Evolutionary conservation across 1,139 yeast genomes (phyloP).

Genomic region (Saccharomyces hybrid): DNA sequence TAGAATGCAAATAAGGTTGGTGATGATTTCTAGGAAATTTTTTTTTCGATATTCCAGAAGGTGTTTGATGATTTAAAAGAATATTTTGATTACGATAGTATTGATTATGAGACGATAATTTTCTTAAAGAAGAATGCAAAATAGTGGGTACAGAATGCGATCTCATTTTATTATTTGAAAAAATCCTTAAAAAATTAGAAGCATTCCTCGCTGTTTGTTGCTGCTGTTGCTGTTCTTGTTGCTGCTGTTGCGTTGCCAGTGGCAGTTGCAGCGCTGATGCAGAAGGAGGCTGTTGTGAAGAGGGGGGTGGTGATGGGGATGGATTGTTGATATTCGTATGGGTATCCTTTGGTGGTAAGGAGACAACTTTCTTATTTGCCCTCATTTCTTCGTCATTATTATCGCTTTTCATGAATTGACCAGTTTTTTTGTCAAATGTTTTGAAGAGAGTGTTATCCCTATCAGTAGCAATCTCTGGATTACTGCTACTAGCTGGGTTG

Average conservation of each 20-base stretch:
- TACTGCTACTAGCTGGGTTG: background rate
- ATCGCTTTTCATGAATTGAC: slow-evolving; percentile 20
- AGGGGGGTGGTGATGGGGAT: background rate
- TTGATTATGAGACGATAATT: slow-evolving; percentile 3
- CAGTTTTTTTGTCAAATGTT: slow-evolving; percentile 28
- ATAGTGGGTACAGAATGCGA: slow-evolving; percentile 31
- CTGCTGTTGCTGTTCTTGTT: background rate
- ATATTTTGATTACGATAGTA: slow-evolving; percentile 1
- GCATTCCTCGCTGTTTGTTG: background rate
- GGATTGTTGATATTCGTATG: background rate
- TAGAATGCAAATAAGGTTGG: background rate
- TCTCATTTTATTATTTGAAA: slow-evolving; percentile 10
- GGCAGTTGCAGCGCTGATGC: background rate
- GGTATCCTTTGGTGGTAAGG: background rate
- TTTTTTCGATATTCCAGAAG: background rate
- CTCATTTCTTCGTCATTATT: background rate
- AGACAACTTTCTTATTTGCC: background rate
- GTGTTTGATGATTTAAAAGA: background rate
- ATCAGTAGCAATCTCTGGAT: background rate
- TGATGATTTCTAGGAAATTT: background rate
- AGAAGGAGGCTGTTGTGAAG: background rate
- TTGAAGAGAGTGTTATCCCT: slow-evolving; percentile 18
- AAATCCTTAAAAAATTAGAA: background rate
- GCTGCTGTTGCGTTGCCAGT: background rate
- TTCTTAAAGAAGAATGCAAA: slow-evolving; percentile 29